phyloP scores from a whole-genome alignment of 2,329 filamentous ascomycete genomes.

The Pseudohalonectria lignicola region DNA sequence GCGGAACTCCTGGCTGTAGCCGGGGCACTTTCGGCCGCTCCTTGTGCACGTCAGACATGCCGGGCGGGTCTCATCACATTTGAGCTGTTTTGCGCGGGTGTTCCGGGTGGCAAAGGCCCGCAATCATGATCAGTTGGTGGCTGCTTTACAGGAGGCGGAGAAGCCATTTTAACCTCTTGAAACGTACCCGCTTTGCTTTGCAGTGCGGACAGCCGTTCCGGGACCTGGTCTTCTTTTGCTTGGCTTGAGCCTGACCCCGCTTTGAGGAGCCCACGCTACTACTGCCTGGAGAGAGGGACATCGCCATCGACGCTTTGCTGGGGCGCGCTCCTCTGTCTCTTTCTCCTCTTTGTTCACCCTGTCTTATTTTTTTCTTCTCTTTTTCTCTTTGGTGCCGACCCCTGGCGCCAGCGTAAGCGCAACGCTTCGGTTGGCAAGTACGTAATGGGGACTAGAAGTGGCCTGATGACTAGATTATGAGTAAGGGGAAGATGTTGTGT shows the following conservation, averaged over 20 bases:
- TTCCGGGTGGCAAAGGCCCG: neutral
- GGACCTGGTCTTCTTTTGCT: conserved; percentile 1
- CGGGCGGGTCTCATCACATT: conserved; percentile 20
- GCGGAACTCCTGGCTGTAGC: conserved; percentile 20
- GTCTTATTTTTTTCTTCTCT: too few species aligned
- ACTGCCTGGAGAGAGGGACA: neutral
- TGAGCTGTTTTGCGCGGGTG: too few species aligned
- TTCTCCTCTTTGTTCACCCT: too few species aligned
- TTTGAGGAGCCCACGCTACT: neutral
- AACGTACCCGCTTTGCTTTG: conserved; percentile 1
- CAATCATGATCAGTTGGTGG: neutral
- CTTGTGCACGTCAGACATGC: conserved; percentile 17
- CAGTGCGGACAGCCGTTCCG: conserved; percentile 1
- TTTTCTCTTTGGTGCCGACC: too few species aligned
- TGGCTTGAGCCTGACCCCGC: neutral
- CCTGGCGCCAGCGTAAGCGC: too few species aligned
- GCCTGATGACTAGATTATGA: too few species aligned
- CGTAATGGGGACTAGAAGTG: too few species aligned
- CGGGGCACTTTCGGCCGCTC: conserved; percentile 16
- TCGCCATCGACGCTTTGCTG: neutral
- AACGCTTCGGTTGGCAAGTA: too few species aligned
- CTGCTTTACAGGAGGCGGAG: neutral
- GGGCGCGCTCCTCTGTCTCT: too few species aligned
- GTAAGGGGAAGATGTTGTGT: too few species aligned
- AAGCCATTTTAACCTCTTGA: neutral